These are phyloP conservation scores for Nannizzia gypsea DNA, from an alignment of 2,329 filamentous ascomycete genomes.

Conservation along the genomic window DNA sequence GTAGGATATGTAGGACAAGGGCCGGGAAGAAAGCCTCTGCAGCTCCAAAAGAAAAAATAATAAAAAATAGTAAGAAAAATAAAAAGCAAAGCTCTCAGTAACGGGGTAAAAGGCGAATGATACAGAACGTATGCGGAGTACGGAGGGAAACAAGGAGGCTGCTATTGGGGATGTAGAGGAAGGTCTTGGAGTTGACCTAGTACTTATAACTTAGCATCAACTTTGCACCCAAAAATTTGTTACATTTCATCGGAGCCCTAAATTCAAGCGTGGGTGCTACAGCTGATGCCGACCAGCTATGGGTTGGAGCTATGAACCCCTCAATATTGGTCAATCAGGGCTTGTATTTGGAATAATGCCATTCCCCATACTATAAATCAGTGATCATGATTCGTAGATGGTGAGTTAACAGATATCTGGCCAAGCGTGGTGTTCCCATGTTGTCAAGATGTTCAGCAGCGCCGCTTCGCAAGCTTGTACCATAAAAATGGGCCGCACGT, in stretches of 20 bases:
- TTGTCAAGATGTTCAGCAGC: constrained; percentile 1
- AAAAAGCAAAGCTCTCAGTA: background rate
- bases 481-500: background rate
- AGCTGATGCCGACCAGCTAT: background rate
- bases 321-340: background rate
- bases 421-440: background rate
- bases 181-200: background rate
- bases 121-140: background rate
- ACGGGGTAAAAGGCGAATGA: background rate
- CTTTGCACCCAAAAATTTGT: constrained; percentile 1
- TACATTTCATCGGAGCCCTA: background rate
- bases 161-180: background rate
- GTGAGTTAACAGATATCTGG: background rate
- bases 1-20: background rate
- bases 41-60: background rate
- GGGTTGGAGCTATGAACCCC: background rate
- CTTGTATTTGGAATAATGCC: background rate
- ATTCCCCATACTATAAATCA: background rate
- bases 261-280: background rate
- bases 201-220: constrained; percentile 1
- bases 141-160: too few species aligned
- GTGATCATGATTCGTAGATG: background rate
- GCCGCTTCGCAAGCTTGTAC: background rate
- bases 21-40: background rate
- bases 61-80: background rate